Base-by-base conservation (phyloP, 768 basidiomycete species). In the Leccinum olivaceopallidum region DNA sequence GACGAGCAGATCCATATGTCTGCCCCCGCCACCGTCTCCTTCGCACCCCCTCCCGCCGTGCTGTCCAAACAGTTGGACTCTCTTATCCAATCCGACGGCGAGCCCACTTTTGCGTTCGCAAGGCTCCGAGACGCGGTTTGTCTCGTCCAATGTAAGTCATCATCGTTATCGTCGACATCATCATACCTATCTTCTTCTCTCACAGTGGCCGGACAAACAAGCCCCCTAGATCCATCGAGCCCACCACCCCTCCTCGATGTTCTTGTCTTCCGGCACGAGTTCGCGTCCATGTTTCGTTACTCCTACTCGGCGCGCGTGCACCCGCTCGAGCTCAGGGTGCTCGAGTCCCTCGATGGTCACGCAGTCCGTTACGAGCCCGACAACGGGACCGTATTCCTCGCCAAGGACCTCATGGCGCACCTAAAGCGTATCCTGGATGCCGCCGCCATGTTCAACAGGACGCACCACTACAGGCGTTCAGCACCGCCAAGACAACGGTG, bases 201-300 rank as follows among this genome's bases (percentile, higher is more conserved):
- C 18, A 28, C 30, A 67, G 69, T 68, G 39, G 26, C 62, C 28
- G 64, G 64, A 51, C 67, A 60, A 62, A 57, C 71, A 6, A 30
- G 47, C 28, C 26, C 56, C 7, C 20, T 20, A 47, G 67, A 69
- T 47, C 14, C 63, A 4, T 66, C 62, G 4, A 60, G 61, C 2
- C 54, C 63, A 2, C 57, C 63, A 10, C 26, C 59, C n/a, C 56
- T 73, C 24, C 59, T 73, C 22, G 65, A 69, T 34, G 55, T 75
- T 1, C 62, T 69, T 32, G 44, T 75, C 55, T 75, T 75, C 60
- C 64, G 67, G 18, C 84, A 87, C 67, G 85, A 87, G 70, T 85
- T 86, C 63, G 82, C 83, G 70, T 82, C 82, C 63, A 87, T 87
- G 55, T 87, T 87, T 65, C 84, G 85, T 42, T 81, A 83, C 58